phyloP scores from a whole-genome alignment of 345 rosid genomes.

The Lepidium africanum region DNA sequence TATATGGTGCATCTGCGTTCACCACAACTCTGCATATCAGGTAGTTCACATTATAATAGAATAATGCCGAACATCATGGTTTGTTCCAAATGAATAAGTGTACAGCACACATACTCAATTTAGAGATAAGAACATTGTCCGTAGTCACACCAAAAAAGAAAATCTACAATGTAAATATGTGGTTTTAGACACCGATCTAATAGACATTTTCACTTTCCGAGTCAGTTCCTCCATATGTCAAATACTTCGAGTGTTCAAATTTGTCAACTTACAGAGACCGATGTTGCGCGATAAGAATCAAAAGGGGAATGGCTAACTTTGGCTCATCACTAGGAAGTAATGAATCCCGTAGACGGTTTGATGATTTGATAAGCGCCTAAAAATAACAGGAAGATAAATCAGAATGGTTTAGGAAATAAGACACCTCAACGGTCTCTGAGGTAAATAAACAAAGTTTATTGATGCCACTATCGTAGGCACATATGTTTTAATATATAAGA shows the following conservation, averaged over 20 bases:
- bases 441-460: not conserved
- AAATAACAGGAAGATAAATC: constrained; percentile 5
- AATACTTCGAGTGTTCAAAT: not conserved
- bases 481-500: not conserved
- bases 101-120: constrained; percentile 1
- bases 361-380: constrained; percentile 93
- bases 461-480: constrained; percentile 2
- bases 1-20: constrained; percentile 89
- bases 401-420: not conserved
- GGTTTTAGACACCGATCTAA: not conserved
- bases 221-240: constrained; percentile 2
- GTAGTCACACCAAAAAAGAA: not conserved
- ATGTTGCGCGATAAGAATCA: constrained; percentile 91
- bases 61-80: not conserved
- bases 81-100: not conserved
- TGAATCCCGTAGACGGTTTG: constrained; percentile 84
- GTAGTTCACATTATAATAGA: constrained; percentile 2
- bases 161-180: constrained; percentile 7
- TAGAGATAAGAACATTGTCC: not conserved
- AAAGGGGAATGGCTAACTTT: constrained; percentile 81
- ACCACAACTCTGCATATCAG: constrained; percentile 73
- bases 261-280: constrained; percentile 75
- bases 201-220: not conserved
- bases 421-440: not conserved
- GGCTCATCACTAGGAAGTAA: constrained; percentile 94